Evolutionary conservation across 257 asterid genomes (phyloP), one percentile per base, ranked within the genome.

Genomic region (Oldenlandia corymbosa): DNA sequence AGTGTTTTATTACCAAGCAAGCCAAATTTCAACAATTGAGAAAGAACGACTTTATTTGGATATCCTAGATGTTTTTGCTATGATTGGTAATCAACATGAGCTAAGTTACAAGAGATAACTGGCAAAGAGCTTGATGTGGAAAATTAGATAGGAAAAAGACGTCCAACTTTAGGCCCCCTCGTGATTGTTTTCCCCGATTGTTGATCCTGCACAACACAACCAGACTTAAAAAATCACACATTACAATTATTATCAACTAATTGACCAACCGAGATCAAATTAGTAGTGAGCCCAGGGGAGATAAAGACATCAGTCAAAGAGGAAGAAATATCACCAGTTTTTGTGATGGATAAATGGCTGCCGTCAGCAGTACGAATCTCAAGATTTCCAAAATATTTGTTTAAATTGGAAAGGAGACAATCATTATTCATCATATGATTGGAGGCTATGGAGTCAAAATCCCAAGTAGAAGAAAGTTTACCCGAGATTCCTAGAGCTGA

Each of bases 31-130:
- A 18, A n/a, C 5, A 54, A 52, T 5, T 52, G 6, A 4, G 18
- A 28, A 17, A 52, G 62, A 27, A 57, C 23, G 31, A 2, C 16
- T 27, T 9, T 6, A 20, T 58, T 27, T 27, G 63, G 56, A 47
- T 43, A 30, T 8, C 65, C 52, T 10, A 60, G 67, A 31, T 43
- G 31, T 43, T n/a, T 45, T 16, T 62, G 42, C 58, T 45, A 62
- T 28, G 23, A 1, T 23, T 16, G 58, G 17, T 62, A 45, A 2
- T 31, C 12, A 42, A 21, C 46, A 14, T 47, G 36, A 24, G 42
- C 7, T 12, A 12, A 7, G 48, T 43, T 62, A 46, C 58, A 62
- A 47, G 51, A 11, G 45, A 37, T 0, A 47, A 26, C 46, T 7
- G 21, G 12, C 26, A 11, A 17, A 43, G 7, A 14, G 4, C 6